Conservation (phyloP, 805 yeast species). For the Suhomyces prunicola region DNA sequence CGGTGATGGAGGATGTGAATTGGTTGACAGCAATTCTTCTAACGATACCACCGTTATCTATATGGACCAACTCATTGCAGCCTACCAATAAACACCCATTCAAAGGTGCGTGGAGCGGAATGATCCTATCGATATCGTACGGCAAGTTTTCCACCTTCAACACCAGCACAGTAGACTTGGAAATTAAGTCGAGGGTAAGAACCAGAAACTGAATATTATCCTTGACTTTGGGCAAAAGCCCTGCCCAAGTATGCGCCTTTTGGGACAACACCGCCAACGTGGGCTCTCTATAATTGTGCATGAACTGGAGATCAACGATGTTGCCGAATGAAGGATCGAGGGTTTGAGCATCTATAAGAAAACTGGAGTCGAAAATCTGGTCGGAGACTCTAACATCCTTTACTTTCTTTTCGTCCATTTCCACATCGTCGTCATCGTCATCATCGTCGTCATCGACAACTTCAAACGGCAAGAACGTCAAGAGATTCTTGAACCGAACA, state of each 20-base stretch:
- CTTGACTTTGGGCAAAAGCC: slow-evolving; percentile 55
- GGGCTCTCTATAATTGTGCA: slow-evolving; percentile 76
- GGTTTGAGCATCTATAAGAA: slow-evolving; percentile 53
- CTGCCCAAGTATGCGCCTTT: slow-evolving; percentile 69
- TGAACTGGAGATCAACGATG: slow-evolving; percentile 68
- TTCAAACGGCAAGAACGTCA: slow-evolving; percentile 69
- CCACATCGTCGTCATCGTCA: slow-evolving; percentile 36
- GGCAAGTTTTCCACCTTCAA: slow-evolving; percentile 65
- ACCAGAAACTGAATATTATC: slow-evolving; percentile 64
- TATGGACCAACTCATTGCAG: slow-evolving; percentile 70
- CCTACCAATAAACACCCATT: slow-evolving; percentile 73
- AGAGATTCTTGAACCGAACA: slow-evolving; percentile 59
- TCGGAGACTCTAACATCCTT: slow-evolving; percentile 1
- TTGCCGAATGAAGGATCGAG: slow-evolving; percentile 58
- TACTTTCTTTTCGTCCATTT: slow-evolving; percentile 8
- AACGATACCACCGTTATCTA: slow-evolving; percentile 72
- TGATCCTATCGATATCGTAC: slow-evolving; percentile 62
- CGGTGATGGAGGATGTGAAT: slow-evolving; percentile 41
- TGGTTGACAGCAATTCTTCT: slow-evolving; percentile 62
- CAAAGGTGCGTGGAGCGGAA: slow-evolving; percentile 63
- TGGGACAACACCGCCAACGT: slow-evolving; percentile 70
- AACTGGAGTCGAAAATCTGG: slow-evolving; percentile 50
- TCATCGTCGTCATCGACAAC: slow-evolving; percentile 40
- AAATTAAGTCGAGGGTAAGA: slow-evolving; percentile 61
- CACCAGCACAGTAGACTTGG: slow-evolving; percentile 62